A percentile compares a stretch with the other conserved stretches of the same genome.
These are phyloP conservation scores for Endotrypanum monterogeii DNA, from an alignment of 208 protist species.

Conservation along the genomic window DNA sequence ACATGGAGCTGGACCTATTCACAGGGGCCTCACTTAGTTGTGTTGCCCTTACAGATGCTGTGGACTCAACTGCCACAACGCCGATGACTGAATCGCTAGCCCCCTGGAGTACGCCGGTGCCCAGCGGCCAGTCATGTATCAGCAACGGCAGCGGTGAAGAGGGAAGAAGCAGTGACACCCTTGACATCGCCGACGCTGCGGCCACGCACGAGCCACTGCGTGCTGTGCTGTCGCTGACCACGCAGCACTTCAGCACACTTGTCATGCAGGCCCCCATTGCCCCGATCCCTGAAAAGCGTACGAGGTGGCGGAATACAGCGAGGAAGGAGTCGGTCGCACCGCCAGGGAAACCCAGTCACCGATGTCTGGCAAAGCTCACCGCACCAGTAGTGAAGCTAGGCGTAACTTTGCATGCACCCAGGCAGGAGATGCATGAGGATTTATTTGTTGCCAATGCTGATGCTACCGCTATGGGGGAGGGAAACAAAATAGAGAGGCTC, in stretches of 20 bases:
- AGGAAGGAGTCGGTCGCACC: background rate
- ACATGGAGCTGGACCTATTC: slow-evolving; percentile 43
- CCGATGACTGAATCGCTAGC: background rate
- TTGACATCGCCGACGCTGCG: background rate
- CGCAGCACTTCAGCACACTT: background rate
- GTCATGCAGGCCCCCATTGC: slow-evolving; percentile 10
- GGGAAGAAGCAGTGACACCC: background rate
- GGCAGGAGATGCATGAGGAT: background rate
- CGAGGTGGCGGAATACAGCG: background rate
- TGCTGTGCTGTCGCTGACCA: slow-evolving; percentile 25
- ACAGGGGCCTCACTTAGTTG: slow-evolving; percentile 26
- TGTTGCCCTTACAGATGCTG: background rate
- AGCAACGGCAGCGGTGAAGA: background rate
- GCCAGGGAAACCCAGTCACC: background rate
- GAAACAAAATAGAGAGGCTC: background rate
- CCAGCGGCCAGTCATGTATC: background rate
- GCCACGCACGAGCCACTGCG: background rate
- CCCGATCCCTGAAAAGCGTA: background rate
- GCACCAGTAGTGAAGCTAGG: slow-evolving; percentile 17
- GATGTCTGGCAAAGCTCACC: slow-evolving; percentile 14
- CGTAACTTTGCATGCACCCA: slow-evolving; percentile 9
- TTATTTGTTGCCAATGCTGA: background rate
- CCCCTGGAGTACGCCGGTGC: background rate
- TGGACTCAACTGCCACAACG: background rate
- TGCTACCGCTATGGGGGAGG: background rate